Conservation (phyloP, 306 rosid species). For the Fragaria nilgerrensis region DNA sequence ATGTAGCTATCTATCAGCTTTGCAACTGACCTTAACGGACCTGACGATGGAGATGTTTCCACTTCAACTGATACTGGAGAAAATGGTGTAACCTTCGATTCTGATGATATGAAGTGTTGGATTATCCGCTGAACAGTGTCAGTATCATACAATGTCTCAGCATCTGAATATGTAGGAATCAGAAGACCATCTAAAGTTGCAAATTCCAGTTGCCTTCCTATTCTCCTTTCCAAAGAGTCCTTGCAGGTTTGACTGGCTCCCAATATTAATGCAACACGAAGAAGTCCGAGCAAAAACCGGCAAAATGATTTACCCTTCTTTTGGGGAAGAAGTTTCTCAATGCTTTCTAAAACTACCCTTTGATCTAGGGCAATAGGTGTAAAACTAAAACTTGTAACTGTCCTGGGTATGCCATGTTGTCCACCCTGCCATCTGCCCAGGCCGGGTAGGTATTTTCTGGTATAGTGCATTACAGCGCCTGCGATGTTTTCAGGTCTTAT, state of each 20-base stretch:
- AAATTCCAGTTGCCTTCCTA: constrained; percentile 86
- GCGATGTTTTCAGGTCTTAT: constrained; percentile 73
- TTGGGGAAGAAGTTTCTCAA: constrained; percentile 81
- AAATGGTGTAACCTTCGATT: constrained; percentile 48
- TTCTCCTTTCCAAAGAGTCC: constrained; percentile 76
- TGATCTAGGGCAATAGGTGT: constrained; percentile 77
- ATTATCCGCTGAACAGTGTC: constrained; percentile 72
- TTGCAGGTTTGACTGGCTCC: constrained; percentile 55
- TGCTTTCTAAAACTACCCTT: constrained; percentile 63
- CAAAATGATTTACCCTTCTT: constrained; percentile 83
- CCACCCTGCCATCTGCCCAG: constrained; percentile 83
- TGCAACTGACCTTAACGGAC: constrained; percentile 57
- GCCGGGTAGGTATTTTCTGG: constrained; percentile 89
- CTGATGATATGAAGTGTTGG: constrained; percentile 54
- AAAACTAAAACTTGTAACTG: constrained; percentile 74
- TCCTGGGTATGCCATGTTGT: constrained; percentile 57
- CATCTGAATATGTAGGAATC: constrained; percentile 80
- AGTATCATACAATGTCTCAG: constrained; percentile 70
- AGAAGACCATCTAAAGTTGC: constrained; percentile 85
- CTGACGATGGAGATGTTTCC: constrained; percentile 59
- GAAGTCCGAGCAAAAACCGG: constrained; percentile 82
- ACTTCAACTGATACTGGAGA: constrained; percentile 64
- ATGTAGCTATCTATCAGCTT: constrained; percentile 49
- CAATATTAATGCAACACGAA: constrained; percentile 81
- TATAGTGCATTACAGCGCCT: constrained; percentile 79